A percentile compares a stretch with the other conserved stretches of the same genome.
Conservation (phyloP, 305 asterid genomes). For the Solanum chacoense region DNA sequence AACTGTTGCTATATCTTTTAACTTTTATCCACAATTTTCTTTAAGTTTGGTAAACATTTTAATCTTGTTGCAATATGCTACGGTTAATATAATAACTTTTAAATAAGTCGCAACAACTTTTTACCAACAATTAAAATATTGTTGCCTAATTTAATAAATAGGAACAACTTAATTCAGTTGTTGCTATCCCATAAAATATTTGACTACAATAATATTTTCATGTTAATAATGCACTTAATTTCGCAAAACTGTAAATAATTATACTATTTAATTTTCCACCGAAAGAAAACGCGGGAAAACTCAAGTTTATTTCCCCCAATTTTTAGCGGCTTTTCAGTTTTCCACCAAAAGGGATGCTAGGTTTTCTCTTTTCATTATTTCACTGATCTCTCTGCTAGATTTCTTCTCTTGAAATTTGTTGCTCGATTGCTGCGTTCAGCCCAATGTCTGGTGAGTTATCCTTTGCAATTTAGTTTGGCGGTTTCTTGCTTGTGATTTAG, state of each 20-base stretch:
- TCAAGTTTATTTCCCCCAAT: conserved; percentile 4
- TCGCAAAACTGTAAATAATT: neutral
- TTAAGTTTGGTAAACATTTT: neutral
- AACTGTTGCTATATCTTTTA: neutral
- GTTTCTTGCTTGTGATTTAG: neutral
- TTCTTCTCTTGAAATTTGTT: too few species aligned
- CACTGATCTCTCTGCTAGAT: too few species aligned
- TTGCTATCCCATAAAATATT: neutral
- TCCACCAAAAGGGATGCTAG: too few species aligned
- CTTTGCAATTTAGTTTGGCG: neutral
- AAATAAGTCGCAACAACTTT: neutral
- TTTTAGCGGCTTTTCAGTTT: conserved; percentile 22
- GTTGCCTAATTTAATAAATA: neutral
- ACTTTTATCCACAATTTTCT: neutral
- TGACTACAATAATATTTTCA: neutral
- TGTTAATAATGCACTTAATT: neutral
- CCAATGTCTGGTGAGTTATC: neutral
- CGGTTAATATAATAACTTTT: neutral
- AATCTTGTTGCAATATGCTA: neutral
- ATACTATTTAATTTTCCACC: neutral
- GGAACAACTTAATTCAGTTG: neutral
- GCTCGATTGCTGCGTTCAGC: neutral
- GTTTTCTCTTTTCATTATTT: too few species aligned
- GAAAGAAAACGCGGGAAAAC: neutral
- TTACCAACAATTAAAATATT: neutral